Evolutionary conservation across 371 early-diverging fungal genomes (phyloP), one percentile per base, ranked within the genome.

Genomic region (Lichtheimia corymbifera): DNA sequence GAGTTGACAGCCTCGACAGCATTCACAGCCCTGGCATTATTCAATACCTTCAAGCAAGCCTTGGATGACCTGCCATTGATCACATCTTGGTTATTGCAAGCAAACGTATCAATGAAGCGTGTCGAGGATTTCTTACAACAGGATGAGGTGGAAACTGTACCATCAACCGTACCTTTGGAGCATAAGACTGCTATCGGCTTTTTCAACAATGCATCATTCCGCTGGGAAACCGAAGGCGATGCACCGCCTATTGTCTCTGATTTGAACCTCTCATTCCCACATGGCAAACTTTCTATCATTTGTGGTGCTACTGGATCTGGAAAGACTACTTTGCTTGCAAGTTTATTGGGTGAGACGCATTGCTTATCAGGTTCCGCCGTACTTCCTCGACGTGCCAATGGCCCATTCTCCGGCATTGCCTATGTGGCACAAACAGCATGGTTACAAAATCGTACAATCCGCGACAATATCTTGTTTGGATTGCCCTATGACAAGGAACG

Each of bases 391-490:
- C 63, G 53, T 1, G 14, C 71, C n/a, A 76, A 72, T 22, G 76
- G 79, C 15, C 68, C 73, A 22, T 71, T 74, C 17, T 68, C 69
- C n/a, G 85, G 86, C 24, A 74, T 91, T 17, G 92, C 89, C 7
- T 92, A 91, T 72, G 89, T 90, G 9, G 80, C 91, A 11, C 92
- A 92, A 59, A 84, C 89, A 24, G 90, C 93, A 0, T 93, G 94
- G 94, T 80, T 94, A 42, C 86, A 88, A 61, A 91, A 93, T 66
- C 86, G 80, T 47, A 87, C 91, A 12, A 81, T 94, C 30, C 79
- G 88, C 52, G 89, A 93, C 58, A 94, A 94, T 64, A 90, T 94
- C 58, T 63, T 91, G 61, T 94, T 94, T 70, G 93, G 93, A 15
- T 64, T 80, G n/a, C 78, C 77, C 5, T 93, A 74, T 62, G 85